Evolutionary conservation across 352 stramenopile species (phyloP).

Genomic region (Phytophthora hybrid): DNA sequence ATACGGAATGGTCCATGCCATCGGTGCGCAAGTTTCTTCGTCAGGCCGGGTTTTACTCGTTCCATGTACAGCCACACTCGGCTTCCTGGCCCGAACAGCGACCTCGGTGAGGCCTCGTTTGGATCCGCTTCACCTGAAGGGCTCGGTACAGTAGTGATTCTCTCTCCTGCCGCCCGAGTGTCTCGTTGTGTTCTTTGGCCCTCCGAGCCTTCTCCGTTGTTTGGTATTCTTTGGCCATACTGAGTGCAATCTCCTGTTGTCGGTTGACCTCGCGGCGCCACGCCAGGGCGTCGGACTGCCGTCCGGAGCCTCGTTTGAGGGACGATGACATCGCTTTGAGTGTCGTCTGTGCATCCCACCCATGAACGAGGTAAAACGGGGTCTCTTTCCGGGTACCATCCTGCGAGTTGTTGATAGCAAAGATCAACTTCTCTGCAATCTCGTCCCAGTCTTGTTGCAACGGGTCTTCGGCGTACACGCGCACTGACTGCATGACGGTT

Average conservation of each 20-base stretch:
- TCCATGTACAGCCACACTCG: too few species aligned
- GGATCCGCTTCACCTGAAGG: too few species aligned
- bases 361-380: background rate
- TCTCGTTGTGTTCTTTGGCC: background rate
- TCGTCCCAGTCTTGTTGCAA: slow-evolving; percentile 17
- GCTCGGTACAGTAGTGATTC: too few species aligned
- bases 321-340: background rate
- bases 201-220: background rate
- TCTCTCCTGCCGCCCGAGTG: background rate
- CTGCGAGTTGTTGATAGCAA: slow-evolving; percentile 1
- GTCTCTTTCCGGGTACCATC: background rate
- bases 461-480: too few species aligned
- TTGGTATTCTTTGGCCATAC: slow-evolving; percentile 3
- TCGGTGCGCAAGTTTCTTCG: too few species aligned
- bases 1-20: too few species aligned
- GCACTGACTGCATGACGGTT: too few species aligned
- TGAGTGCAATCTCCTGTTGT: slow-evolving; percentile 8
- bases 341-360: background rate
- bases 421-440: slow-evolving; percentile 2
- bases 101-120: too few species aligned
- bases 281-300: background rate
- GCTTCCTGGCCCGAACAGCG: too few species aligned
- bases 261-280: slow-evolving; percentile 9
- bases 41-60: too few species aligned
- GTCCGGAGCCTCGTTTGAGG: background rate